Evolutionary conservation across 495 filamentous ascomycete species (phyloP).

Genomic region (Hyaloscypha variabilis): DNA sequence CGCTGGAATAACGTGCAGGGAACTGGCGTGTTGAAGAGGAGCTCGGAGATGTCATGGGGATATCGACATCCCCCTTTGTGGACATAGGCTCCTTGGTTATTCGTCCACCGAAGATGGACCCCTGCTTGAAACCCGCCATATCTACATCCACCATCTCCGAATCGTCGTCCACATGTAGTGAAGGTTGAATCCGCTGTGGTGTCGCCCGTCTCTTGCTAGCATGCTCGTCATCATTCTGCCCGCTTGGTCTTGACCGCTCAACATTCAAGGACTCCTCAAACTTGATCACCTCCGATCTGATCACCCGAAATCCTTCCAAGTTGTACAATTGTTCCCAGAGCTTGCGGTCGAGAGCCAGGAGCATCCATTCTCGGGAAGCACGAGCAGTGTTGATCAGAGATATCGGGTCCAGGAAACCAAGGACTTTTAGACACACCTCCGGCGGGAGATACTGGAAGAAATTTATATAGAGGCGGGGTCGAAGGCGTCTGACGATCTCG

Average conservation of each 20-base stretch:
- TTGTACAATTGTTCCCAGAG: constrained; percentile 85
- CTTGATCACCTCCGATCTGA: constrained; percentile 61
- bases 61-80: constrained; percentile 18
- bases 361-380: constrained; percentile 80
- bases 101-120: constrained; percentile 24
- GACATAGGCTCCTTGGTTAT: constrained; percentile 9
- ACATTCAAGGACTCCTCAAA: constrained; percentile 65
- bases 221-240: constrained; percentile 27
- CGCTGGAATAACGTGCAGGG: neutral
- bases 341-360: constrained; percentile 76
- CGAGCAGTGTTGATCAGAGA: constrained; percentile 77
- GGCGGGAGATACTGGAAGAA: constrained; percentile 82
- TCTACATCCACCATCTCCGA: constrained; percentile 47
- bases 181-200: constrained; percentile 30
- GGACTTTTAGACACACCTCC: constrained; percentile 85
- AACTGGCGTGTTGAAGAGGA: constrained; percentile 1
- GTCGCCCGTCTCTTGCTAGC: constrained; percentile 31
- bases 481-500: constrained; percentile 74
- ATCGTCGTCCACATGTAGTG: constrained; percentile 42
- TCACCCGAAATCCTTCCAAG: constrained; percentile 81
- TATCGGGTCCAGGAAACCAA: constrained; percentile 78
- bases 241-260: constrained; percentile 24
- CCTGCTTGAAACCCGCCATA: constrained; percentile 24
- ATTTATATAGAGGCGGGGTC: constrained; percentile 86
- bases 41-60: constrained; percentile 19